Evolutionary conservation across 495 filamentous ascomycete genomes (phyloP).

Genomic region (Aspergillus nanangensis): DNA sequence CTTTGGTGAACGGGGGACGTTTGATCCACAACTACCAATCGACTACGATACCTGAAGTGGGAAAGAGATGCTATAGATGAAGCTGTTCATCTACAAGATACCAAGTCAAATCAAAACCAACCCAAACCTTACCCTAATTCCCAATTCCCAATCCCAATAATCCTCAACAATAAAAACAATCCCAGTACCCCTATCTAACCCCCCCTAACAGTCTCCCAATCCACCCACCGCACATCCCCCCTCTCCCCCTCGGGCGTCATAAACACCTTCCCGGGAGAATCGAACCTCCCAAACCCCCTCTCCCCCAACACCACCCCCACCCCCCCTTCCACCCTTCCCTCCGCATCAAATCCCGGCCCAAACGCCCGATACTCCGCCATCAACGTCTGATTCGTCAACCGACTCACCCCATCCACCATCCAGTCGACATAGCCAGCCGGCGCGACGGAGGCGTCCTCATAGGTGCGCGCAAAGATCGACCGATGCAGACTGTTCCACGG

Average conservation of each 20-base stretch:
- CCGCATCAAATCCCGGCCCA: constrained; percentile 52
- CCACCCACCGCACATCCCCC: constrained; percentile 52
- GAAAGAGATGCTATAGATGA: no score
- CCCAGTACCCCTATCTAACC: no score
- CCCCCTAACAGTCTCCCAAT: no score
- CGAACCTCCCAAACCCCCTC: constrained; percentile 37
- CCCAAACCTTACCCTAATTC: no score
- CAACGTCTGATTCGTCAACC: constrained; percentile 42
- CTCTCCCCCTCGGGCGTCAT: constrained; percentile 39
- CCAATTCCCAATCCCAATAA: no score
- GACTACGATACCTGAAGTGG: no score
- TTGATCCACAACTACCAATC: no score
- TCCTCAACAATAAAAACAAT: no score
- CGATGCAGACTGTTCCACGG: constrained; percentile 56
- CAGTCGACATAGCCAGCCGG: constrained; percentile 53
- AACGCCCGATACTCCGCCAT: constrained; percentile 52
- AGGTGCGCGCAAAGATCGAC: constrained; percentile 48
- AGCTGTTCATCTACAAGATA: no score
- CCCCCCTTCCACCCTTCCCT: constrained; percentile 35
- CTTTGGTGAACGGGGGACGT: no score
- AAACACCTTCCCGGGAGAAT: constrained; percentile 50
- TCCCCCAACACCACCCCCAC: constrained; percentile 39
- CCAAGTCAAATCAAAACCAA: no score
- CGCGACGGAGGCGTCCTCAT: constrained; percentile 48
- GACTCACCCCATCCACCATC: constrained; percentile 30